These are phyloP conservation scores for Rhizophlyctis rosea DNA, from an alignment of 192 early-diverging fungal genomes.

Conservation along the genomic window DNA sequence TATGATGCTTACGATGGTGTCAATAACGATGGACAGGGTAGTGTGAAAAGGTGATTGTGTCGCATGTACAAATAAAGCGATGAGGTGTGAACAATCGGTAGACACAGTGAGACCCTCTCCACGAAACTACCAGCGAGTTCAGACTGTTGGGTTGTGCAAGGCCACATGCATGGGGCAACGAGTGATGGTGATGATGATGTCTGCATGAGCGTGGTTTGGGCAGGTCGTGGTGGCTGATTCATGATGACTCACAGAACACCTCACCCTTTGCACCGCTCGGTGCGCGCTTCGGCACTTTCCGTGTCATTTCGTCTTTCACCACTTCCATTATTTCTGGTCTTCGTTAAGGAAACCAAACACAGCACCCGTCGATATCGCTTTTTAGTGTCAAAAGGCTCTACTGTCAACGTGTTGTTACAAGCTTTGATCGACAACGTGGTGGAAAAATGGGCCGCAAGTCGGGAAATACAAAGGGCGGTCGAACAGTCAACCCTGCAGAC, in stretches of 20 bases:
- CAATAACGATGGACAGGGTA: not conserved
- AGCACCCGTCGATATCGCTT: not conserved
- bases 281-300: not conserved
- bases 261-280: not conserved
- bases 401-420: too few relatives aligned
- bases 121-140: too few relatives aligned
- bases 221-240: slow-evolving; percentile 27
- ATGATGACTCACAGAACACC: not conserved
- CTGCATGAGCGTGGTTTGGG: slow-evolving; percentile 11
- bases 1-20: not conserved
- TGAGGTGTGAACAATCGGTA: too few relatives aligned
- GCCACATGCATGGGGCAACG: slow-evolving; percentile 1
- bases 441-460: slow-evolving; percentile 15
- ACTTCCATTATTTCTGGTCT: not conserved
- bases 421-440: slow-evolving; percentile 42
- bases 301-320: too few relatives aligned
- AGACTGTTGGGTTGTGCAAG: not conserved
- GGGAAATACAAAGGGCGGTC: slow-evolving; percentile 30
- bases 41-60: not conserved
- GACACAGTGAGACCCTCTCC: too few relatives aligned
- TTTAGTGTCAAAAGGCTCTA: slow-evolving; percentile 22
- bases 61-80: too few relatives aligned
- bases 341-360: not conserved
- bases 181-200: slow-evolving; percentile 1
- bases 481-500: slow-evolving; percentile 44